Evolutionary conservation across 768 basidiomycete species (phyloP), one percentile per base, ranked within the genome.

Genomic region (Gloeopeniophorella convolvens): DNA sequence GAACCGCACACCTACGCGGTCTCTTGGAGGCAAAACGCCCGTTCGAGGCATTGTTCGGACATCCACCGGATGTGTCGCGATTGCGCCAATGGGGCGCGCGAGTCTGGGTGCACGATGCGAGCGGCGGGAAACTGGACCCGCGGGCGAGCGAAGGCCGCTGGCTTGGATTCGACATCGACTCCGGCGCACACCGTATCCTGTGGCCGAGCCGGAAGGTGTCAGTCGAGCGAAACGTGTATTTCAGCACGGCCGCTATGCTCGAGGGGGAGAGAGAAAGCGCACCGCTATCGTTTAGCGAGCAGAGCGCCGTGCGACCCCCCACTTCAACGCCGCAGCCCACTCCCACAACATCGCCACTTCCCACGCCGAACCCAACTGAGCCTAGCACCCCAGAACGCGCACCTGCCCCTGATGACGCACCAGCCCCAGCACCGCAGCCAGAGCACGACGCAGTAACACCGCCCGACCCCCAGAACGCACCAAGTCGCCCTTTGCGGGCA

Each of bases 1-100:
- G 54, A 74, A 72, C 48, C 40, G 64, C 3, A 63, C 65, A 0
- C 51, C 63, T 0, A 69, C 66, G 1, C 56, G 55, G 20, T 57
- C 56, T 0, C 36, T 70, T 20, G 59, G 61, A 12, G 58, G 59
- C 3, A 44, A 24, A n/a, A 62, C 59, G 0, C 64, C n/a, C 63
- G 6, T 59, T 50, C 39, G 56, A 63, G 35, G 24, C 32, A 6
- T 13, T 58, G 1, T 42, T 28, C 7, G 8, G 46, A 1, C 24
- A 41, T 5, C 53, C 56, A 30, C 60, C 60, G 1, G 26, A 60
- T 31, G 13, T 62, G 0, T 4, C 44, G 49, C 42, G 49, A 33
- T 1, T 27, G 37, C 10, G 13, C 11, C 3, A 34, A 43, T 3
- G 43, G 49, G 49, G 49, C 44, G 1, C 42, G n/a, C n/a, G n/a